Conservation (phyloP, 2,329 filamentous ascomycete species). For the Madurella fahalii region DNA sequence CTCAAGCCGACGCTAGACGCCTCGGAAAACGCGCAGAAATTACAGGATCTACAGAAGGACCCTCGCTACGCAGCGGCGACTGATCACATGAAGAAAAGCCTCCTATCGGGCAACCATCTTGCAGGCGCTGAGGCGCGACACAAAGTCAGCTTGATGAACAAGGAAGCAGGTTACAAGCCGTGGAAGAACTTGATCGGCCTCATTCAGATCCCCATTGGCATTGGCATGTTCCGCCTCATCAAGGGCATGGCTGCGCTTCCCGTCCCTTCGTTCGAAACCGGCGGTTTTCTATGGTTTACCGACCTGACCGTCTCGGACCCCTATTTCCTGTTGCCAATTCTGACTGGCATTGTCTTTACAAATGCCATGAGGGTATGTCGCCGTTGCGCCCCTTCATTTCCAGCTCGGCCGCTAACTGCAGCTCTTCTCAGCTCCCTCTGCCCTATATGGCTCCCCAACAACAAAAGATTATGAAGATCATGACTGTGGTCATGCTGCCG, state of each 20-base stretch:
- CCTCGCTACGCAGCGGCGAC: slow-evolving; percentile 51
- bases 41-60: slow-evolving; percentile 53
- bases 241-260: slow-evolving; percentile 71
- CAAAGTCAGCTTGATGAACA: slow-evolving; percentile 49
- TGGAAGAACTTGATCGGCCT: slow-evolving; percentile 52
- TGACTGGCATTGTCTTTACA: slow-evolving; percentile 55
- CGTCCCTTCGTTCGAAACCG: slow-evolving; percentile 70
- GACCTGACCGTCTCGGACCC: slow-evolving; percentile 77
- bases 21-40: slow-evolving; percentile 58
- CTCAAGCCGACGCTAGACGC: slow-evolving; percentile 62
- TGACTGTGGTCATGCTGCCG: slow-evolving; percentile 35
- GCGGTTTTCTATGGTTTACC: slow-evolving; percentile 71
- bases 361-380: slow-evolving; percentile 53
- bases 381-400: background rate
- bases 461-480: slow-evolving; percentile 29
- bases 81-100: slow-evolving; percentile 47
- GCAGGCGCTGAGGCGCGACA: slow-evolving; percentile 43
- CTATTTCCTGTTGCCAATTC: slow-evolving; percentile 66
- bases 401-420: background rate
- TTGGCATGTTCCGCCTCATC: slow-evolving; percentile 75
- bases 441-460: slow-evolving; percentile 32
- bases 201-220: slow-evolving; percentile 63
- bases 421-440: slow-evolving; percentile 29
- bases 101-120: slow-evolving; percentile 42
- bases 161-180: slow-evolving; percentile 50